Evolutionary conservation across 192 early-diverging fungal species (phyloP).

Genomic region (Lunasporangiospora selenospora): DNA sequence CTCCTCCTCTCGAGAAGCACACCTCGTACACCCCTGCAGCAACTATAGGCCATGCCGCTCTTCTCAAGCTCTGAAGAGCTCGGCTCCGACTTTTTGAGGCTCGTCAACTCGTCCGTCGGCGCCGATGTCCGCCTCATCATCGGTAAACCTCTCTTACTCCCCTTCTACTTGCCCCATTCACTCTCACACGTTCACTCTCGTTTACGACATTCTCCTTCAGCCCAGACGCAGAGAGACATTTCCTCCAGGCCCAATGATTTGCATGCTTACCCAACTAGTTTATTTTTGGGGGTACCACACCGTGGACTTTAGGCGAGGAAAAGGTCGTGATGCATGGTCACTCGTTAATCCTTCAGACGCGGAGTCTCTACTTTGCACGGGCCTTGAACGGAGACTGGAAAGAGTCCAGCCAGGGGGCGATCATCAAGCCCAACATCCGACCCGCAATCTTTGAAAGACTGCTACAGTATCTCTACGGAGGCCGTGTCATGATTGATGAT

Average conservation of each 20-base stretch:
- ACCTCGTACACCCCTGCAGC: too few species aligned
- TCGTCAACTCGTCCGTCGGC: conserved; percentile 31
- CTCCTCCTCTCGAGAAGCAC: too few species aligned
- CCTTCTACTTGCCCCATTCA: not conserved
- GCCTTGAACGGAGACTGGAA: conserved; percentile 37
- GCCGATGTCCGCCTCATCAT: conserved; percentile 34
- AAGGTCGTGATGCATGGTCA: conserved; percentile 37
- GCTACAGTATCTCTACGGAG: conserved; percentile 33
- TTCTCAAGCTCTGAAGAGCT: conserved; percentile 34
- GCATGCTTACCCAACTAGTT: too few species aligned
- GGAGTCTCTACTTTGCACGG: conserved; percentile 37
- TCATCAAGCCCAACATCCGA: conserved; percentile 39
- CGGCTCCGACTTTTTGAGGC: conserved; percentile 27
- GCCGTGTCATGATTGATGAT: conserved; percentile 12
- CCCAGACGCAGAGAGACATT: too few species aligned
- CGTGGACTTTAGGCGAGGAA: conserved; percentile 36
- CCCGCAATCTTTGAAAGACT: conserved; percentile 30
- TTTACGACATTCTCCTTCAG: too few species aligned
- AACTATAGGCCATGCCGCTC: conserved; percentile 12
- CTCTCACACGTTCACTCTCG: too few species aligned
- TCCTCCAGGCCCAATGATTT: too few species aligned
- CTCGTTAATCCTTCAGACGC: conserved; percentile 29
- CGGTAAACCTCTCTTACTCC: conserved; percentile 8
- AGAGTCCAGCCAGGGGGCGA: conserved; percentile 24
- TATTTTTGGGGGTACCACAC: too few species aligned